These are phyloP conservation scores for Populus euphratica DNA, from an alignment of 345 rosid genomes.

Conservation along the genomic window DNA sequence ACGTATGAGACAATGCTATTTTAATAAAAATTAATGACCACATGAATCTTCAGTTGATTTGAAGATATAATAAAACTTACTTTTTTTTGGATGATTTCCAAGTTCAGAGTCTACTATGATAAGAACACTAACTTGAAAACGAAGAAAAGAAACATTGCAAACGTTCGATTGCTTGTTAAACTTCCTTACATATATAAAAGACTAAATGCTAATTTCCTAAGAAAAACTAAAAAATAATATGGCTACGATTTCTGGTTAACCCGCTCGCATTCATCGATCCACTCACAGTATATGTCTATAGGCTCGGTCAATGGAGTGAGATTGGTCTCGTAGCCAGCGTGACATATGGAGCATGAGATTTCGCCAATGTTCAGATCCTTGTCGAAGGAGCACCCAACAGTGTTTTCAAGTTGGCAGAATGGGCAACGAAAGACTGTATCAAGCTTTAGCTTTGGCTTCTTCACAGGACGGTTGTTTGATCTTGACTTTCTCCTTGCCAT, in stretches of 20 bases:
- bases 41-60: neutral
- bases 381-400: neutral
- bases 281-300: neutral
- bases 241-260: neutral
- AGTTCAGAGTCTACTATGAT: neutral
- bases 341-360: neutral
- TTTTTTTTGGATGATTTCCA: neutral
- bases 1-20: neutral
- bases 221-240: neutral
- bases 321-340: neutral
- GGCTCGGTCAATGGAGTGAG: neutral
- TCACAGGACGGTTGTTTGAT: neutral
- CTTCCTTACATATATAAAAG: neutral
- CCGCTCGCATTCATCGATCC: neutral
- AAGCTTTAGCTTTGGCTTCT: neutral
- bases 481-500: neutral
- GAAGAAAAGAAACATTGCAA: neutral
- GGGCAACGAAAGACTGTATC: neutral
- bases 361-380: neutral
- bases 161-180: neutral
- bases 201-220: neutral
- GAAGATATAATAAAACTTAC: neutral
- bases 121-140: neutral
- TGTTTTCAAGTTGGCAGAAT: neutral
- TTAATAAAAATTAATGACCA: too few species aligned